Evolutionary conservation across 257 asterid genomes (phyloP), one percentile per base, ranked within the genome.

Genomic region (Nicotiana sylvestris): DNA sequence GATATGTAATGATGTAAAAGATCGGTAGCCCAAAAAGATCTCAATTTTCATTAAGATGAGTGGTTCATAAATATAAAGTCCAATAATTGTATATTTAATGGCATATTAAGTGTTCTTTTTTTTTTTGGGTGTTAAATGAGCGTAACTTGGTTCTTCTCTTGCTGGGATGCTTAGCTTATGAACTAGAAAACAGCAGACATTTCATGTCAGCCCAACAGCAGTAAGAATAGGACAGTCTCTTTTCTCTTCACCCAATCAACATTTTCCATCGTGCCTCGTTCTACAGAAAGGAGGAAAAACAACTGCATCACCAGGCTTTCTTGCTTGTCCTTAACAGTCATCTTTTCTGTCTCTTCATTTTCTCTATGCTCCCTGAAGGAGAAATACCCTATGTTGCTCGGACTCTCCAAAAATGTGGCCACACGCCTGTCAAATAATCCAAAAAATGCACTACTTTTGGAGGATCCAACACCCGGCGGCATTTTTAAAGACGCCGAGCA

Each of bases 321-420:
- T 70, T 70, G 79, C 78, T 72, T 25, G 60, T 25, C 60, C 43
- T 37, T 37, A 17, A 62, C 68, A 18, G 18, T 69, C 16, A 72
- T 72, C 66, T 61, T 61, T 69, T 70, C 32, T 43, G 60, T 70
- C 30, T 43, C 78, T 70, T 70, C 58, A 70, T 17, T 70, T 35
- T 68, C 60, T 11, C 33, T 72, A 72, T 72, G 35, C 21, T 46
- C 78, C 78, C 78, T 43, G 60, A 72, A 72, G 78, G 78, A 72
- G 21, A 66, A 65, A 32, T 43, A 70, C 58, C 60, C 37, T 43
- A 43, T 11, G 17, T 43, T 43, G 49, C 49, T 43, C 49, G 0
- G 49, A 43, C 49, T 37, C 49, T 43, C 10, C 2, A 7, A 43
- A 43, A 43, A 43, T 43, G 10, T 7, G 49, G 49, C 49, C 49